Evolutionary conservation across 2,329 filamentous ascomycete species (phyloP), one percentile per base, ranked within the genome.

Genomic region (Calonectria fujianensis): DNA sequence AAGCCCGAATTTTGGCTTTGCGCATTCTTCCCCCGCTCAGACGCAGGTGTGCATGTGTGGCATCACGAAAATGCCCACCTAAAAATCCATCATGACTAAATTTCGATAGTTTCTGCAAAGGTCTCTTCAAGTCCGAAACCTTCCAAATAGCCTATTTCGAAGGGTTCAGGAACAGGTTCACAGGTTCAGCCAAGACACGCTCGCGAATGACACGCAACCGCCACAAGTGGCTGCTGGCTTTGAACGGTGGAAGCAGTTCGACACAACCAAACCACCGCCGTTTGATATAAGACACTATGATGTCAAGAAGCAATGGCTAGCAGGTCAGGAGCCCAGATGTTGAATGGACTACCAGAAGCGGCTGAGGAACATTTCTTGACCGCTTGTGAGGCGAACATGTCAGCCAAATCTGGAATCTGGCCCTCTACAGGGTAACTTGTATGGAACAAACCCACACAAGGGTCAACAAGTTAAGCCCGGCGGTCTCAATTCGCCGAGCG

Each of bases 221-320:
- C 57, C 57, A 63, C 57, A 41, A 3, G 57, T 41, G 57, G 57
- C 57, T 41, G 57, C 41, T 63, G 57, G 57, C 14, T 63, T 63
- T 27, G 37, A 29, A 27, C 37, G 35, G 35, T 41, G 10, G 35
- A 29, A 61, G 8, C 57, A 39, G n/a, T 13, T 61, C 2, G 32
- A 24, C 35, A 18, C n/a, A 24, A 20, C 32, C 57, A 61, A 63
- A 63, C 57, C 57, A 18, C 57, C 24, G 57, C 57, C n/a, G 57
- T 63, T 63, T 63, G 37, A 13, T 24, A 29, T 41, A 29, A 0
- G 14, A 29, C 57, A 63, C 24, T 5, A 61, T 41, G 57, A 63
- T 39, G 24, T 3, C 7, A 37, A 11, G n/a, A 37, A 29, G 8
- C 18, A 10, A 41, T 37, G 39, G 10, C 57, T 39, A 63, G n/a